Evolutionary conservation across 129 eudicot species (phyloP).

Genomic region (Cynara cardunculus): DNA sequence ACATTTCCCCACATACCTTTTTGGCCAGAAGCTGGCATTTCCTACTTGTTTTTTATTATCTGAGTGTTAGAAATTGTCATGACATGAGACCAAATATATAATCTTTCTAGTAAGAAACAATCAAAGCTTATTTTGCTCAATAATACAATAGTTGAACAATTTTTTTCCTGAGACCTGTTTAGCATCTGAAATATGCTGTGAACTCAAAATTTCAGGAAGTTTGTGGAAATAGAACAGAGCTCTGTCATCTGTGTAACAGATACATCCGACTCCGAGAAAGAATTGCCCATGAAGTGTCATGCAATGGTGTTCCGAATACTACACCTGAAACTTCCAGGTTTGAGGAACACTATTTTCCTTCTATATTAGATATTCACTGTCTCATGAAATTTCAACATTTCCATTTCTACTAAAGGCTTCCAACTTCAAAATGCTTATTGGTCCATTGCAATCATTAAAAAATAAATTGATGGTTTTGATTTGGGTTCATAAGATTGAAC

Average conservation of each 20-base stretch:
- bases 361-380: background rate
- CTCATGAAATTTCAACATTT: background rate
- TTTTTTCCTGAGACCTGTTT: background rate
- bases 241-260: conserved; percentile 55
- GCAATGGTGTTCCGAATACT: conserved; percentile 46
- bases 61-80: background rate
- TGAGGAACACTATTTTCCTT: background rate
- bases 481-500: background rate
- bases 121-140: background rate
- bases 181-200: conserved; percentile 4
- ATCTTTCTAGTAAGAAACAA: background rate
- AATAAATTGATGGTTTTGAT: background rate
- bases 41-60: background rate
- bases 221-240: conserved; percentile 86
- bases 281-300: conserved; percentile 54
- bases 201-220: conserved; percentile 49
- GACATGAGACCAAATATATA: background rate
- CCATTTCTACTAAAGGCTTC: background rate
- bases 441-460: background rate
- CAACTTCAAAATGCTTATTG: background rate
- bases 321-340: conserved; percentile 64
- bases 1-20: no score
- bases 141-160: background rate
- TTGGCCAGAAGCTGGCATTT: background rate
- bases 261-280: conserved; percentile 79